phyloP scores from a whole-genome alignment of 2,329 filamentous ascomycete genomes.

The Trichoderma breve region DNA sequence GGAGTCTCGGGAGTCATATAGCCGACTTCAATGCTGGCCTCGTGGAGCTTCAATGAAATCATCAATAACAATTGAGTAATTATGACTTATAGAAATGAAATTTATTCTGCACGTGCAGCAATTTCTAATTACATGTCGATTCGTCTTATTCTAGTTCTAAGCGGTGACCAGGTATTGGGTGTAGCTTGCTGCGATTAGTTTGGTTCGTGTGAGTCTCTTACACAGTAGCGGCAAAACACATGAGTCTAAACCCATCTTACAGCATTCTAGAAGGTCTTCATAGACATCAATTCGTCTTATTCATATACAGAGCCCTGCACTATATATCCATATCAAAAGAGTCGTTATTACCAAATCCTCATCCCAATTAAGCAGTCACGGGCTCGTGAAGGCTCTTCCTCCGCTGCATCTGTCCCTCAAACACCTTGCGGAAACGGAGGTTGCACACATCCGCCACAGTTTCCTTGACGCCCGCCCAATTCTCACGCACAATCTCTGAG shows the following conservation, averaged over 20 bases:
- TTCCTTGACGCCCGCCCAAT: constrained; percentile 41
- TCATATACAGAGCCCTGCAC: neutral
- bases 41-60: neutral
- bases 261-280: neutral
- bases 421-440: constrained; percentile 27
- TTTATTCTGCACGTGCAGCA: neutral
- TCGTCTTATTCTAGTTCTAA: neutral
- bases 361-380: neutral
- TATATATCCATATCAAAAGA: neutral
- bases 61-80: neutral
- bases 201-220: neutral
- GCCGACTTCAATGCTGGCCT: neutral
- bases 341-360: neutral
- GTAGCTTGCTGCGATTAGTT: neutral
- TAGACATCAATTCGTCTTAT: neutral
- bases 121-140: neutral
- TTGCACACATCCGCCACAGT: constrained; percentile 29
- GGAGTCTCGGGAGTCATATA: constrained; percentile 8
- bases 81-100: neutral
- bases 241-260: neutral
- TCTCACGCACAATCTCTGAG: constrained; percentile 59
- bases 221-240: neutral
- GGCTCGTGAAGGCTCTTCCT: constrained; percentile 21
- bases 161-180: neutral
- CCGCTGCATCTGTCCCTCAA: constrained; percentile 25